Evolutionary conservation across 163 green algal genomes (phyloP).

Genomic region (Scenedesmus sp.): DNA sequence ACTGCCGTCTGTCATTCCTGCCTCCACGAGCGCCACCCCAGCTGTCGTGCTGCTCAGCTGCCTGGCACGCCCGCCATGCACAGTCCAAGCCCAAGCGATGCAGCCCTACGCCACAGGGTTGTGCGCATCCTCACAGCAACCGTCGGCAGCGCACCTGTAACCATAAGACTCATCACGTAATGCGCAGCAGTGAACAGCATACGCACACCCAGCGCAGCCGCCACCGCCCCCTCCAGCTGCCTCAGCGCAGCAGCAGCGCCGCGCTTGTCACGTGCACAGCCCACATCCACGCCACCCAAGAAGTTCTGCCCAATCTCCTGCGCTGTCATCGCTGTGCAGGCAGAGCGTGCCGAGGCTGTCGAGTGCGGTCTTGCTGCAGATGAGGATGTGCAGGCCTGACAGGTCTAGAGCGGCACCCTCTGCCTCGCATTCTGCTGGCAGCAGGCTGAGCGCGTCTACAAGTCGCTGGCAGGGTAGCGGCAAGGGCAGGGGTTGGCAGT

Average conservation of each 20-base stretch:
- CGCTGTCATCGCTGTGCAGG: constrained; percentile 41
- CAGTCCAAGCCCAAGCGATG: too few relatives aligned
- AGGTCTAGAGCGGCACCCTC: constrained; percentile 5
- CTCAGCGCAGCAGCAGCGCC: constrained; percentile 27
- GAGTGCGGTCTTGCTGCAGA: constrained; percentile 49
- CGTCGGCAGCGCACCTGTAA: constrained; percentile 3
- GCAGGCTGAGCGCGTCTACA: neutral
- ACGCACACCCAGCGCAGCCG: constrained; percentile 40
- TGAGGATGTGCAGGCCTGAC: constrained; percentile 34
- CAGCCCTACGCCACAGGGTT: too few relatives aligned
- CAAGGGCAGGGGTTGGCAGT: neutral
- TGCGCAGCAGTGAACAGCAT: constrained; percentile 49
- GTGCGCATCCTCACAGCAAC: neutral
- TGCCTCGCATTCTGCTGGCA: neutral
- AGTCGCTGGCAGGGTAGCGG: constrained; percentile 30
- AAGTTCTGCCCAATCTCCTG: constrained; percentile 57
- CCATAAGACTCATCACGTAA: constrained; percentile 30
- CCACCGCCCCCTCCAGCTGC: constrained; percentile 36
- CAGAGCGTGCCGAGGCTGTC: constrained; percentile 60
- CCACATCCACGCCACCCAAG: constrained; percentile 53
- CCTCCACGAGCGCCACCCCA: too few relatives aligned
- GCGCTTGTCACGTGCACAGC: constrained; percentile 39
- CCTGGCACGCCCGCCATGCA: neutral
- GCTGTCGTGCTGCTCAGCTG: neutral
- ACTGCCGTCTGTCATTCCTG: too few relatives aligned